Percentiles rank a stretch among this genome's conserved stretches.
These are phyloP conservation scores for Paramyrothecium sp. DNA, from an alignment of 2,329 filamentous ascomycete species.

Conservation along the genomic window DNA sequence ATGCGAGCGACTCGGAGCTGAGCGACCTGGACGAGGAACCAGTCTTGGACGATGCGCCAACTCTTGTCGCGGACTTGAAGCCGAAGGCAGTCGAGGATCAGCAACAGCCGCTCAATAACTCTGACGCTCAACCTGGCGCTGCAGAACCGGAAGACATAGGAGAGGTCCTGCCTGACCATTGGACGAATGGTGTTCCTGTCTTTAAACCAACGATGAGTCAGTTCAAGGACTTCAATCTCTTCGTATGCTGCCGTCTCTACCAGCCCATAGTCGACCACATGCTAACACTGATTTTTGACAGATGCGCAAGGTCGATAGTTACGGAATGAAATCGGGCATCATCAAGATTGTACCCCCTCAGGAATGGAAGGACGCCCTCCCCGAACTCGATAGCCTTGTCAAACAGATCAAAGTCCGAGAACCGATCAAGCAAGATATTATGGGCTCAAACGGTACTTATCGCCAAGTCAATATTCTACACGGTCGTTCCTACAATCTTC, in stretches of 20 bases:
- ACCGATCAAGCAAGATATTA: constrained; percentile 97
- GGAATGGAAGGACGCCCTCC: constrained; percentile 86
- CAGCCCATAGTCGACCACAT: not conserved
- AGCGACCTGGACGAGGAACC: constrained; percentile 62
- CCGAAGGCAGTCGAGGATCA: constrained; percentile 16
- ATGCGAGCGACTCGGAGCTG: constrained; percentile 63
- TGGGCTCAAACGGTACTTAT: constrained; percentile 91
- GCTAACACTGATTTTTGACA: constrained; percentile 31
- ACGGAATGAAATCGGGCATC: constrained; percentile 97
- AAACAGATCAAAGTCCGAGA: constrained; percentile 94
- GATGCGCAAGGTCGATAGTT: constrained; percentile 83
- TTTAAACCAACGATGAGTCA: constrained; percentile 96
- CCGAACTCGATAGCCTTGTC: constrained; percentile 77
- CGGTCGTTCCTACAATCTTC: constrained; percentile 91
- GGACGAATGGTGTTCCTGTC: constrained; percentile 87
- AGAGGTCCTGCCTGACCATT: constrained; percentile 81
- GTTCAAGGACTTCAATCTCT: constrained; percentile 90
- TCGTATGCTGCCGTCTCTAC: constrained; percentile 57
- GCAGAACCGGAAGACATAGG: constrained; percentile 63
- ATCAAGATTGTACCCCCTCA: constrained; percentile 91
- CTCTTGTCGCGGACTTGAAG: constrained; percentile 14
- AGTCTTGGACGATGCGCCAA: constrained; percentile 32
- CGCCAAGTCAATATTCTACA: constrained; percentile 97
- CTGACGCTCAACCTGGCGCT: constrained; percentile 18
- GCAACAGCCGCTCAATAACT: not conserved